Evolutionary conservation across 306 rosid genomes (phyloP), one percentile per base, ranked within the genome.

Genomic region (Quercus cerris): DNA sequence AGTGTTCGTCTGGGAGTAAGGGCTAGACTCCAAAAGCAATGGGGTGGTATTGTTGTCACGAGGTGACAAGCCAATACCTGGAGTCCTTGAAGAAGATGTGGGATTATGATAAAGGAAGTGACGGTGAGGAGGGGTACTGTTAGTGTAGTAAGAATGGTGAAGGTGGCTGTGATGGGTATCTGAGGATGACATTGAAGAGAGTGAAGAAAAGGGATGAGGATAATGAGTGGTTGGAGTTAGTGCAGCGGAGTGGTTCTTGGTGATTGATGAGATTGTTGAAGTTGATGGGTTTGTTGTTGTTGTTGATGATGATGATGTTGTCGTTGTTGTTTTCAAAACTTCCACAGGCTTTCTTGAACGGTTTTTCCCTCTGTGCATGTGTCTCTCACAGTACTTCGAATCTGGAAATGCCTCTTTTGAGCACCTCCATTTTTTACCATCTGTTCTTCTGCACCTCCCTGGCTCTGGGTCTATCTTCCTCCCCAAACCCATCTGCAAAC

Each of bases 341-440:
- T 93, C 98, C 94, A 90, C 95, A 87, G 95, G 99, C 94, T 95
- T 95, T 95, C 99, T 95, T 90, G 97, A 90, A 93, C 99, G 99
- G 88, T 95, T 93, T 31, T 95, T 95, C n/a, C 99, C 99, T 91
- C 99, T 91, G 67, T 95, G 99, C 99, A 95, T 95, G 96, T 95
- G 99, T 78, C 97, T 95, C 85, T 95, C 98, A 61, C 99, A 95
- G 93, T 95, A 95, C 73, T 95, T 95, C 0, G 99, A 95, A 86
- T 93, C 97, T 63, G 92, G 92, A 80, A 84, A 95, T 4, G 99
- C 99, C 70, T 93, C 99, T 80, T 95, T 95, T 22, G 99, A 93
- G 33, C 99, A 95, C 79, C 99, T 91, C 99, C 98, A 95, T 78
- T 95, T 95, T 73, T 95, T 93, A 5, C 99, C 99, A 83, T 95